Conservation (phyloP, 2,329 filamentous ascomycete species). For the Calonectria pseudoreteaudii region DNA sequence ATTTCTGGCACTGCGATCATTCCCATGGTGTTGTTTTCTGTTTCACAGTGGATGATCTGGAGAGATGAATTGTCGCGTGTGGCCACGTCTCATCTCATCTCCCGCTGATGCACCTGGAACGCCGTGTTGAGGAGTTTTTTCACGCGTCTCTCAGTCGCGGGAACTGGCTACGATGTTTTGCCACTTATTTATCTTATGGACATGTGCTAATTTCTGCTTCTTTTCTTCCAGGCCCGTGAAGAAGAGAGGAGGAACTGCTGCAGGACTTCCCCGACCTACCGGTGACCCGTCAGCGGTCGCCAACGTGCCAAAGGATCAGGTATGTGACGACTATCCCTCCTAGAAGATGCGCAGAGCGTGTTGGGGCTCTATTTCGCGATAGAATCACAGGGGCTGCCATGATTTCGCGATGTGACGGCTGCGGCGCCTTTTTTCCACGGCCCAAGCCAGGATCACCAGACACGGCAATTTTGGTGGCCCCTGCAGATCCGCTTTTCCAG, state of each 20-base stretch:
- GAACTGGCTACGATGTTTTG: not conserved
- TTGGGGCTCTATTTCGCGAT: not conserved
- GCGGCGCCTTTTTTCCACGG: slow-evolving; percentile 32
- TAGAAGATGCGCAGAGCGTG: not conserved
- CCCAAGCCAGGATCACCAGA: slow-evolving; percentile 33
- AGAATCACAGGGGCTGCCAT: slow-evolving; percentile 12
- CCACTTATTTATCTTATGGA: not conserved
- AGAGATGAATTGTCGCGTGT: slow-evolving; percentile 25
- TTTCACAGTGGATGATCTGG: not conserved
- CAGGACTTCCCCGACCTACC: slow-evolving; percentile 74
- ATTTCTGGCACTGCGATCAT: not conserved
- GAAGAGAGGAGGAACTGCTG: slow-evolving; percentile 76
- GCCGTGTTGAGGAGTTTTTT: not conserved
- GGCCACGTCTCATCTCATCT: slow-evolving; percentile 29
- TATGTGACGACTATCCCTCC: slow-evolving; percentile 48
- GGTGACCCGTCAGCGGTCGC: slow-evolving; percentile 73
- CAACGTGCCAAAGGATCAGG: slow-evolving; percentile 65
- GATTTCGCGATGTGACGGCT: slow-evolving; percentile 23
- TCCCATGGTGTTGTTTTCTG: not conserved
- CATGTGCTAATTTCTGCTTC: slow-evolving; percentile 42
- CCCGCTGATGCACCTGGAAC: not conserved
- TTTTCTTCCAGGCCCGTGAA: slow-evolving; percentile 71
- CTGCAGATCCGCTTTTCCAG: slow-evolving; percentile 44
- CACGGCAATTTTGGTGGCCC: slow-evolving; percentile 40
- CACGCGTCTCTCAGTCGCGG: not conserved